A percentile compares a stretch with the other conserved stretches of the same genome.
Conservation (phyloP, 1,284 basidiomycete species). For the Mrakiaceae sp. region DNA sequence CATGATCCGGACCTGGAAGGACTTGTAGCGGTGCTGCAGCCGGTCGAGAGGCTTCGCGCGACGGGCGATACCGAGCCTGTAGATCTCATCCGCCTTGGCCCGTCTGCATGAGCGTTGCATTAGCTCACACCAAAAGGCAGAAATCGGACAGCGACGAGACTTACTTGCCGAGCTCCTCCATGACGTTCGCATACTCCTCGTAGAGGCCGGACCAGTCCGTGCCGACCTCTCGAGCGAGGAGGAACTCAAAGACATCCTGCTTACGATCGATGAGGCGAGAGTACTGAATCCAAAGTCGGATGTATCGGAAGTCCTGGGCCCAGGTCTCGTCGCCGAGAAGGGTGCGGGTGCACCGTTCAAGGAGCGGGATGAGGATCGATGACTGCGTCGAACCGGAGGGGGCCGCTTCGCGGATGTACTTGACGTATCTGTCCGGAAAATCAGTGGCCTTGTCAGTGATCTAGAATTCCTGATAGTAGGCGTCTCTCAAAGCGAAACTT, state of each 20-base stretch:
- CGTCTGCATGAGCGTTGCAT: conserved; percentile 38
- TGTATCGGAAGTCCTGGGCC: conserved; percentile 73
- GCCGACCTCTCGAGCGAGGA: conserved; percentile 68
- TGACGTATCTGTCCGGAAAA: conserved; percentile 26
- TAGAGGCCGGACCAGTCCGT: conserved; percentile 65
- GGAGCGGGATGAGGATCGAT: conserved; percentile 49
- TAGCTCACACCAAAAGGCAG: background rate
- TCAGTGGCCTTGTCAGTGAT: background rate
- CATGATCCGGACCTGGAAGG: conserved; percentile 65
- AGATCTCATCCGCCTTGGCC: conserved; percentile 70
- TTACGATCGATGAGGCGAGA: conserved; percentile 48
- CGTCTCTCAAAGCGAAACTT: background rate
- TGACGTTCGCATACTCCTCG: conserved; percentile 67
- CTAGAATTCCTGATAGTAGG: background rate
- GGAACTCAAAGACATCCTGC: conserved; percentile 59
- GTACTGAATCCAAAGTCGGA: conserved; percentile 78
- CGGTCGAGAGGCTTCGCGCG: conserved; percentile 71
- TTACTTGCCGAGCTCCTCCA: conserved; percentile 63
- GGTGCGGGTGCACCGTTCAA: conserved; percentile 62
- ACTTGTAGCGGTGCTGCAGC: conserved; percentile 68
- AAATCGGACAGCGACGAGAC: conserved; percentile 26
- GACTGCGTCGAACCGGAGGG: conserved; percentile 49
- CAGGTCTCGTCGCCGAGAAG: conserved; percentile 73
- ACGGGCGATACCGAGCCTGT: conserved; percentile 69
- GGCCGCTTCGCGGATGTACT: conserved; percentile 42